Conservation (phyloP, 768 basidiomycete species). For the Russula lepida region DNA sequence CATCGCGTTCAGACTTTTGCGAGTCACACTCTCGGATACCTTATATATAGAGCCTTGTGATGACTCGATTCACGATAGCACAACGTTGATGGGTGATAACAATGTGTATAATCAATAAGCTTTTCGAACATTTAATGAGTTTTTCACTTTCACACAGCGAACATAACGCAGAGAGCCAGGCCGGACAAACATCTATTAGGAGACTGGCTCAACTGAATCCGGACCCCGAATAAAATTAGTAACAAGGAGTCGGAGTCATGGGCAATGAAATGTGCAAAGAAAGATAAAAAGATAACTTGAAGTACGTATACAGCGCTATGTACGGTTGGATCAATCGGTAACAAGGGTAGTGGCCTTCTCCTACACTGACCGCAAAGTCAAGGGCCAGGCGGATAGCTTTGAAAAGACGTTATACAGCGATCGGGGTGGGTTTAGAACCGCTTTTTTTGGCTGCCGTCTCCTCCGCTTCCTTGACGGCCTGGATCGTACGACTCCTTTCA, state of each 20-base stretch:
- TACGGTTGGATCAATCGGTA: slow-evolving; percentile 3
- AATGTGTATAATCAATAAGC: neutral
- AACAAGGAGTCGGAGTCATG: neutral
- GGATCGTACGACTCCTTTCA: slow-evolving; percentile 52
- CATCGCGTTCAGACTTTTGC: slow-evolving; percentile 33
- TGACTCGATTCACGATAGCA: neutral
- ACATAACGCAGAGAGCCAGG: neutral
- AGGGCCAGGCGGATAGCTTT: neutral
- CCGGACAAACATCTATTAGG: slow-evolving; percentile 9
- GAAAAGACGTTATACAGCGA: slow-evolving; percentile 23
- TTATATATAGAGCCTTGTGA: neutral
- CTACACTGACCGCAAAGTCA: neutral
- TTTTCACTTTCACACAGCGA: neutral
- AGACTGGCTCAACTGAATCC: neutral
- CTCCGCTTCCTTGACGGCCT: slow-evolving; percentile 59
- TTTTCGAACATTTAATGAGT: neutral
- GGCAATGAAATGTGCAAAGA: neutral
- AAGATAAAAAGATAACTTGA: slow-evolving; percentile 32
- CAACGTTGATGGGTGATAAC: neutral
- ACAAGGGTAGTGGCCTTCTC: neutral
- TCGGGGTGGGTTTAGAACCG: slow-evolving; percentile 36
- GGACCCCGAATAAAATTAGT: slow-evolving; percentile 1
- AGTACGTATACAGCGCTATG: slow-evolving; percentile 60
- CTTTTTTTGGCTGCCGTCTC: slow-evolving; percentile 53
- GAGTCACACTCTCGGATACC: neutral